Evolutionary conservation across 768 basidiomycete species (phyloP).

Genomic region (Rhodotorula graminis): DNA sequence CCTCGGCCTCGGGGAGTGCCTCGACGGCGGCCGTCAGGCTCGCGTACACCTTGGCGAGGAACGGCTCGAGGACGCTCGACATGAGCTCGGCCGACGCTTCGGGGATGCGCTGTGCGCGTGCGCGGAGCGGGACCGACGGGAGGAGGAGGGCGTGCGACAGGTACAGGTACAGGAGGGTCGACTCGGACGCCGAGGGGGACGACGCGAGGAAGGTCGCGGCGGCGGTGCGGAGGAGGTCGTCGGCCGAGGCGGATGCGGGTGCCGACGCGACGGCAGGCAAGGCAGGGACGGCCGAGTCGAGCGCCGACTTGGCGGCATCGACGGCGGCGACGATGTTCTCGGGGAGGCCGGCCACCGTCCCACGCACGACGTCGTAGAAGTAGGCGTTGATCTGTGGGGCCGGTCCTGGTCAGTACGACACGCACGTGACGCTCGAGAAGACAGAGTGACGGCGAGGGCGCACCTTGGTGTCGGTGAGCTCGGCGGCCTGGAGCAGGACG

Average conservation of each 20-base stretch:
- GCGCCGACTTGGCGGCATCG: slow-evolving; percentile 6
- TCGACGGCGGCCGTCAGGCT: slow-evolving; percentile 53
- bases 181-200: slow-evolving; percentile 49
- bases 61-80: slow-evolving; percentile 42
- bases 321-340: slow-evolving; percentile 19
- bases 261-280: slow-evolving; percentile 1
- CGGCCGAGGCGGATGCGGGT: slow-evolving; percentile 7
- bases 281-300: slow-evolving; percentile 14
- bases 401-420: not conserved
- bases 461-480: slow-evolving; percentile 64
- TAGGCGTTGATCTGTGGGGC: slow-evolving; percentile 57
- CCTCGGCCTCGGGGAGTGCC: slow-evolving; percentile 44
- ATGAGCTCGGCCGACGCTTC: slow-evolving; percentile 43
- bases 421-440: not conserved
- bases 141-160: slow-evolving; percentile 49
- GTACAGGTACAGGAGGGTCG: slow-evolving; percentile 48
- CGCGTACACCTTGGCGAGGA: slow-evolving; percentile 44
- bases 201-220: slow-evolving; percentile 49
- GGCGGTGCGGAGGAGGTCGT: slow-evolving; percentile 27
- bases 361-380: slow-evolving; percentile 49
- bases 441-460: not conserved
- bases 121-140: slow-evolving; percentile 44
- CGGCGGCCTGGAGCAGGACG: slow-evolving; percentile 55
- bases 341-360: slow-evolving; percentile 15
- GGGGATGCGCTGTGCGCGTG: slow-evolving; percentile 38